These are phyloP conservation scores for Phytophthora lateralis DNA, from an alignment of 352 stramenopile species.

Conservation along the genomic window DNA sequence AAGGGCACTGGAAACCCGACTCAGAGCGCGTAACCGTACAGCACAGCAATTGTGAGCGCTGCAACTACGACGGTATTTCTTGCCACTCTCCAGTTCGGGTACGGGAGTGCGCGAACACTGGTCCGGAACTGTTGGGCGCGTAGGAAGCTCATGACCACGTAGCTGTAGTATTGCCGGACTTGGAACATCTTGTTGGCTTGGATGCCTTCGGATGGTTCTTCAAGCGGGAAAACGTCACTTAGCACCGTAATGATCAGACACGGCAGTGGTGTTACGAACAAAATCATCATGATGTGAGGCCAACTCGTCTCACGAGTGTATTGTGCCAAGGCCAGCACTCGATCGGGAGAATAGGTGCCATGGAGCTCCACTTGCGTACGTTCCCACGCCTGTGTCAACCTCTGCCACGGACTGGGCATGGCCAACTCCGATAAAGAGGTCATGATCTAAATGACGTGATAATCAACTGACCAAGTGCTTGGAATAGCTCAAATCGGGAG, in stretches of 20 bases:
- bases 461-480: too few relatives aligned
- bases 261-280: conserved; percentile 10
- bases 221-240: conserved; percentile 13
- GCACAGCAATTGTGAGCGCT: neutral
- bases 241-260: conserved; percentile 22
- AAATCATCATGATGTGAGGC: conserved; percentile 3
- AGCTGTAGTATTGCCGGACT: conserved; percentile 25
- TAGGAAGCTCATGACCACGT: conserved; percentile 25
- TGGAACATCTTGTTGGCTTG: conserved; percentile 18
- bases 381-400: conserved; percentile 2
- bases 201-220: conserved; percentile 13
- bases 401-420: neutral
- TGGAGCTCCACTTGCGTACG: conserved; percentile 22
- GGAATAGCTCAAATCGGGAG: too few relatives aligned
- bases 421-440: neutral
- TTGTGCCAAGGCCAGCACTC: conserved; percentile 8
- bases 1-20: conserved; percentile 29
- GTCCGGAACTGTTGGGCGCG: conserved; percentile 11
- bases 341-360: conserved; percentile 15
- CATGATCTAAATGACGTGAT: neutral
- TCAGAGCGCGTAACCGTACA: conserved; percentile 2
- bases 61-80: conserved; percentile 11
- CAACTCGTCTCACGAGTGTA: conserved; percentile 11
- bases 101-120: conserved; percentile 14
- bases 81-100: conserved; percentile 9